phyloP scores from a whole-genome alignment of 192 early-diverging fungal species.

The Podila horticola region DNA sequence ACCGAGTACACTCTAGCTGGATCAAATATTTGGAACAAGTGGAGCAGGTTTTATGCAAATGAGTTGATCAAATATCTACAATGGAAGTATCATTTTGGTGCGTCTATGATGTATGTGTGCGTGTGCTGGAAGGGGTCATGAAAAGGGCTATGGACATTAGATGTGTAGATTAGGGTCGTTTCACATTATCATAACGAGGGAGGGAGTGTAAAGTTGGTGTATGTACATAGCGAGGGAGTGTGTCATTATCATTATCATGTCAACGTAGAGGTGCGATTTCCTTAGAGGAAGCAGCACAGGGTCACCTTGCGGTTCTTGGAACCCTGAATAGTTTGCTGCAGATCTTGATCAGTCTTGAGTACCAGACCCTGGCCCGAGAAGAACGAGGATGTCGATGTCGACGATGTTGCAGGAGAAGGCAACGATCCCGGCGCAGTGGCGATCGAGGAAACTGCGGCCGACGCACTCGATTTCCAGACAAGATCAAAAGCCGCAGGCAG shows the following conservation, averaged over 20 bases:
- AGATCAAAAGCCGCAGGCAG: slow-evolving; percentile 36
- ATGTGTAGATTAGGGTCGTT: too few species aligned
- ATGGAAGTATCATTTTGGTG: neutral
- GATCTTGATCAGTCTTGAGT: slow-evolving; percentile 30
- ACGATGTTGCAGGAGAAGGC: neutral
- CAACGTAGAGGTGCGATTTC: neutral
- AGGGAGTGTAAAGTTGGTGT: neutral
- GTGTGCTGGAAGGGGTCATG: neutral
- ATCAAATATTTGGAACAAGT: too few species aligned
- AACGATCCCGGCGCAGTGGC: neutral
- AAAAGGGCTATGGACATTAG: neutral
- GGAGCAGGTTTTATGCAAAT: too few species aligned
- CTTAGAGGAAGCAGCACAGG: slow-evolving; percentile 15
- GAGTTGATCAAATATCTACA: too few species aligned
- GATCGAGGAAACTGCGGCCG: neutral
- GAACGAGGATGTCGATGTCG: neutral
- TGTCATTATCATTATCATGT: neutral
- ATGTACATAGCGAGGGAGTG: neutral
- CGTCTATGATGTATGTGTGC: neutral
- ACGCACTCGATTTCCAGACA: slow-evolving; percentile 18
- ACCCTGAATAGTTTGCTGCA: slow-evolving; percentile 23
- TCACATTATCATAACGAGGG: neutral
- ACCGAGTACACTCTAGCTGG: too few species aligned
- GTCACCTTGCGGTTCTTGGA: slow-evolving; percentile 39
- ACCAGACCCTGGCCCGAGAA: slow-evolving; percentile 1